phyloP scores from a whole-genome alignment of 805 yeast genomes.

The Tetrapisispora phaffii region DNA sequence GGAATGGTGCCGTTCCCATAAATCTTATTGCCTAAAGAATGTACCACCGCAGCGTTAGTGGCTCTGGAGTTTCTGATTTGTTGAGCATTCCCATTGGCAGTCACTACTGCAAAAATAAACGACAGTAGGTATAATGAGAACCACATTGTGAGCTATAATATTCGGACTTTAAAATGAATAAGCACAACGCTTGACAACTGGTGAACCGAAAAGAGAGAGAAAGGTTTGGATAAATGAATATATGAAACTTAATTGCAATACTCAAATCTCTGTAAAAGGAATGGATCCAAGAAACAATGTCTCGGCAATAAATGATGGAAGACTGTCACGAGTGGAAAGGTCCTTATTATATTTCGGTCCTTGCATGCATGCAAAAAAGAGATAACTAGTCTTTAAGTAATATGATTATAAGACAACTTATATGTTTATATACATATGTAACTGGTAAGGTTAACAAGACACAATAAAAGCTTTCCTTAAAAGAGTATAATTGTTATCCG shows the following conservation, averaged over 20 bases:
- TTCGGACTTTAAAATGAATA: too few species aligned
- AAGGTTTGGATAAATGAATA: background rate
- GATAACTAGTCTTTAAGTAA: too few species aligned
- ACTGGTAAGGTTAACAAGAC: too few species aligned
- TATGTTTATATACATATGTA: too few species aligned
- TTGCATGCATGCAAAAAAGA: too few species aligned
- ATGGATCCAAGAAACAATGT: background rate
- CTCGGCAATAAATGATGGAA: background rate
- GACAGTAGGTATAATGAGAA: background rate
- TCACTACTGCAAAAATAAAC: background rate
- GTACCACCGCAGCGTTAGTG: background rate
- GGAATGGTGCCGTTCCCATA: background rate
- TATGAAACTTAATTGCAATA: background rate
- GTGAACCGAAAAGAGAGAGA: too few species aligned
- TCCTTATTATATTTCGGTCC: background rate
- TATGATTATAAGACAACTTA: too few species aligned
- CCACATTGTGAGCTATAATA: background rate
- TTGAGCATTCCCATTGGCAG: background rate
- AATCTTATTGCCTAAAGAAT: background rate
- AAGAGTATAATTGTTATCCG: too few species aligned
- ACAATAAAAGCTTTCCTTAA: too few species aligned
- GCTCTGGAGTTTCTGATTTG: background rate
- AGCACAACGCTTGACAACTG: too few species aligned
- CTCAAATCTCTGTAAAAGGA: background rate
- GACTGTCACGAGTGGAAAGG: background rate